These are phyloP conservation scores for Pyricularia sp. DNA, from an alignment of 2,329 filamentous ascomycete species.

Conservation along the genomic window DNA sequence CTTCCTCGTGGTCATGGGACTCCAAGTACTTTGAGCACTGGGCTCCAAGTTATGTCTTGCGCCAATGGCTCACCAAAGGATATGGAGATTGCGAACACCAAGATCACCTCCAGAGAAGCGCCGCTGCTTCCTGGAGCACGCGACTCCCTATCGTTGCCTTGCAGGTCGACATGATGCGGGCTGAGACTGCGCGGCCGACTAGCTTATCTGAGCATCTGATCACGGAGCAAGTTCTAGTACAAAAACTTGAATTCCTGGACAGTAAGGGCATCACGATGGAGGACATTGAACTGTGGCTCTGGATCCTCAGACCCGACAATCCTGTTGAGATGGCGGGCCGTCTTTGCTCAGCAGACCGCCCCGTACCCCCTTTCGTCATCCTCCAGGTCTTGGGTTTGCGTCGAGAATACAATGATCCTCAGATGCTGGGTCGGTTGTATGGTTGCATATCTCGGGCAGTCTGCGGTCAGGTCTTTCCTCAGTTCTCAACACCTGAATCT, in stretches of 20 bases:
- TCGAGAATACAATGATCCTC: background rate
- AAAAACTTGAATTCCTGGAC: constrained; percentile 19
- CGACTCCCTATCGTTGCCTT: constrained; percentile 16
- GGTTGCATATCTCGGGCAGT: background rate
- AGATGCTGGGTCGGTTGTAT: background rate
- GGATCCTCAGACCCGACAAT: constrained; percentile 26
- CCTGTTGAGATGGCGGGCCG: constrained; percentile 25
- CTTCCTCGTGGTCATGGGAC: background rate
- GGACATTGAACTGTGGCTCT: constrained; percentile 29
- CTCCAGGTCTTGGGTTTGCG: constrained; percentile 21
- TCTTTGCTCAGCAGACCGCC: constrained; percentile 21
- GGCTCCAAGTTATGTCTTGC: background rate
- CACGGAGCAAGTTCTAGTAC: constrained; percentile 18
- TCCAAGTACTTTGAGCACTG: background rate
- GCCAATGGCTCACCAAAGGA: background rate
- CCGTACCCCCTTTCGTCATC: constrained; percentile 30
- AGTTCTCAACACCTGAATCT: background rate
- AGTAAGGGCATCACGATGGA: constrained; percentile 21
- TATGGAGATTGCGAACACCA: background rate
- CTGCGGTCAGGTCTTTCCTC: background rate
- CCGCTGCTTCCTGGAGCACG: background rate
- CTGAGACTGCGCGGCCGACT: constrained; percentile 12
- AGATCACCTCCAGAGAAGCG: background rate
- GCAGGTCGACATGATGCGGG: constrained; percentile 15
- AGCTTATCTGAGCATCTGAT: constrained; percentile 13